Evolutionary conservation across 2,329 filamentous ascomycete genomes (phyloP).

Genomic region (Trichoderma asperellum): DNA sequence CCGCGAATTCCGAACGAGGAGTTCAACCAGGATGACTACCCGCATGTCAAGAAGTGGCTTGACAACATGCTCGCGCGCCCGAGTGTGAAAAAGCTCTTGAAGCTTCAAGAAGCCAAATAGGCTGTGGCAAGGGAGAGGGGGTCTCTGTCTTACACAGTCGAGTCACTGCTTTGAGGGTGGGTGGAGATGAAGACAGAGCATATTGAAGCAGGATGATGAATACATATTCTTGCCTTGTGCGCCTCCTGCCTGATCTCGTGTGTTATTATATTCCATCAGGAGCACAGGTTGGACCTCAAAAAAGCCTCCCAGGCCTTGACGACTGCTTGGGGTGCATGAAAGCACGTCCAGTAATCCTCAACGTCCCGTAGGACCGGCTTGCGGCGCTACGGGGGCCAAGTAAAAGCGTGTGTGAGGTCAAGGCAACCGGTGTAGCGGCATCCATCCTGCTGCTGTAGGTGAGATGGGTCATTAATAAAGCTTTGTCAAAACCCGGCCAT

Average conservation of each 20-base stretch:
- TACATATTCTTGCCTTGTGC: neutral
- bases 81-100: slow-evolving; percentile 4
- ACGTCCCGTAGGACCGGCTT: too few relatives aligned
- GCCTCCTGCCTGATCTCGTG: too few relatives aligned
- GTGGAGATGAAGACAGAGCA: neutral
- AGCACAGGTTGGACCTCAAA: too few relatives aligned
- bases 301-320: too few relatives aligned
- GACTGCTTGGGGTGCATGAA: too few relatives aligned
- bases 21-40: slow-evolving; percentile 16
- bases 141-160: neutral
- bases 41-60: slow-evolving; percentile 19
- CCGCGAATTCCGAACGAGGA: slow-evolving; percentile 19
- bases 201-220: neutral
- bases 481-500: neutral
- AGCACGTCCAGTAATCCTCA: too few relatives aligned
- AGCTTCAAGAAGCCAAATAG: slow-evolving; percentile 20
- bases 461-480: too few relatives aligned
- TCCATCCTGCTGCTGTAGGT: neutral
- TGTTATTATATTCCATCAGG: too few relatives aligned
- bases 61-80: slow-evolving; percentile 8
- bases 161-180: neutral
- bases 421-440: too few relatives aligned
- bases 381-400: too few relatives aligned
- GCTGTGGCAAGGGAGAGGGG: neutral
- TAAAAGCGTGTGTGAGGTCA: too few relatives aligned